Conservation (phyloP, 2,329 filamentous ascomycete species). For the Scedosporium apiospermum region DNA sequence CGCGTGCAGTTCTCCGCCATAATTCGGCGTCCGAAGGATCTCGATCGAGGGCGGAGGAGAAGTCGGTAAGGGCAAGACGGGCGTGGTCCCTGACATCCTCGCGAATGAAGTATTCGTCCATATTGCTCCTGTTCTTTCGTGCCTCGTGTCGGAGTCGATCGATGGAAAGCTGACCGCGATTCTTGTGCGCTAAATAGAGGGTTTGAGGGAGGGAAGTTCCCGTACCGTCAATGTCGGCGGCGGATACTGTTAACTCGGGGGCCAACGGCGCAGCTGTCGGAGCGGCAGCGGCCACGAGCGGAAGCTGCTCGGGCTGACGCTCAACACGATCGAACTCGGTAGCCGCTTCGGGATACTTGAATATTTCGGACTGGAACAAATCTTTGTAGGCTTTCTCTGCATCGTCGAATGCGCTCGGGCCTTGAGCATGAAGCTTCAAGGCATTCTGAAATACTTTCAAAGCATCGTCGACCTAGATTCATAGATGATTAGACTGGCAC, state of each 20-base stretch:
- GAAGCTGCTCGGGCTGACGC: constrained; percentile 36
- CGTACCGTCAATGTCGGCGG: constrained; percentile 57
- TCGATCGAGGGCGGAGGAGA: constrained; percentile 49
- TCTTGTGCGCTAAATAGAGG: constrained; percentile 89
- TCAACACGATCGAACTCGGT: constrained; percentile 75
- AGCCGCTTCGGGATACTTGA: constrained; percentile 77
- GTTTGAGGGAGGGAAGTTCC: constrained; percentile 81
- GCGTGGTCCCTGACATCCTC: constrained; percentile 26
- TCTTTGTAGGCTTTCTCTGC: constrained; percentile 73
- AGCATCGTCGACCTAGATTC: constrained; percentile 72
- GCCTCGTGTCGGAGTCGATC: constrained; percentile 55
- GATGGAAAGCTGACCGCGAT: constrained; percentile 85
- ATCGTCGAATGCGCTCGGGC: constrained; percentile 63
- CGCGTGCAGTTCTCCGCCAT: constrained; percentile 50
- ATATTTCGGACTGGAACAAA: constrained; percentile 87
- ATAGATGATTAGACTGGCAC: background rate
- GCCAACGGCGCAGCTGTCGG: background rate
- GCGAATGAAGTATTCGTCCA: constrained; percentile 24
- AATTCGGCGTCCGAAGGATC: constrained; percentile 60
- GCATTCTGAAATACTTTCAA: constrained; percentile 90
- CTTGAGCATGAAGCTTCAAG: constrained; percentile 83
- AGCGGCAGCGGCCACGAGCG: constrained; percentile 8
- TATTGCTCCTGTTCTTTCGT: constrained; percentile 18
- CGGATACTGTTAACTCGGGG: constrained; percentile 7
- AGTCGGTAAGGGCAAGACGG: constrained; percentile 43